A percentile compares a stretch with the other conserved stretches of the same genome.
These are phyloP conservation scores for Picochlorum sp. DNA, from an alignment of 139 green algal species.

Conservation along the genomic window DNA sequence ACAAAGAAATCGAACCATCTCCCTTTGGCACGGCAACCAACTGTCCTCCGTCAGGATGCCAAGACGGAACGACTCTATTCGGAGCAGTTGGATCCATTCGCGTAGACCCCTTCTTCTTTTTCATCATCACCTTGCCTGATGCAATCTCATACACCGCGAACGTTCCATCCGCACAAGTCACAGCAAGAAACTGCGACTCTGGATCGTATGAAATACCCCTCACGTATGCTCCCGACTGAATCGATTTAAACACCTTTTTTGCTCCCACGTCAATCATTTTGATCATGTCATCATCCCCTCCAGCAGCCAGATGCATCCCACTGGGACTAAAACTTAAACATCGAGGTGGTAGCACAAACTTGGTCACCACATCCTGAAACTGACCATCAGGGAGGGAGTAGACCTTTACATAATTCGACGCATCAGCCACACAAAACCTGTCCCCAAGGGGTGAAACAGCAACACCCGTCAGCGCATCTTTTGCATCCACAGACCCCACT, in stretches of 20 bases:
- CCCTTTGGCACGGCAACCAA: slow-evolving; percentile 45
- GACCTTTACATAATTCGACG: slow-evolving; percentile 44
- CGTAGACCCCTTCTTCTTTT: slow-evolving; percentile 17
- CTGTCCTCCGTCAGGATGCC: slow-evolving; percentile 59
- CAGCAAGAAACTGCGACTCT: slow-evolving; percentile 58
- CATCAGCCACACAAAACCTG: slow-evolving; percentile 33
- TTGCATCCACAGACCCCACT: slow-evolving; percentile 3
- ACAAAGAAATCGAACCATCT: slow-evolving; percentile 43
- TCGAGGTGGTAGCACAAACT: slow-evolving; percentile 63
- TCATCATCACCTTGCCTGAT: slow-evolving; percentile 23
- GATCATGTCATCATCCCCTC: slow-evolving; percentile 67
- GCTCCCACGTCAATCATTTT: slow-evolving; percentile 61
- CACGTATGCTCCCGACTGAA: slow-evolving; percentile 45
- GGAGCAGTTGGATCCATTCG: slow-evolving; percentile 28
- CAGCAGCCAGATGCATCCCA: slow-evolving; percentile 56
- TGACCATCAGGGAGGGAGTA: slow-evolving; percentile 36
- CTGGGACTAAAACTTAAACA: slow-evolving; percentile 50
- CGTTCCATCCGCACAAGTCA: slow-evolving; percentile 40
- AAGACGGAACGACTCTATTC: slow-evolving; percentile 29
- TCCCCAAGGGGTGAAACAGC: slow-evolving; percentile 20
- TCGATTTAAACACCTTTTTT: slow-evolving; percentile 35
- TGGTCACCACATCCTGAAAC: slow-evolving; percentile 47
- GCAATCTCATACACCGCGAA: slow-evolving; percentile 55
- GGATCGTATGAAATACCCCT: slow-evolving; percentile 73
- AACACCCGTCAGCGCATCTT: slow-evolving; percentile 5